A percentile compares a stretch with the other conserved stretches of the same genome.
Evolutionary conservation across 441 rosid genomes (phyloP).

Genomic region (Daphne laureola): DNA sequence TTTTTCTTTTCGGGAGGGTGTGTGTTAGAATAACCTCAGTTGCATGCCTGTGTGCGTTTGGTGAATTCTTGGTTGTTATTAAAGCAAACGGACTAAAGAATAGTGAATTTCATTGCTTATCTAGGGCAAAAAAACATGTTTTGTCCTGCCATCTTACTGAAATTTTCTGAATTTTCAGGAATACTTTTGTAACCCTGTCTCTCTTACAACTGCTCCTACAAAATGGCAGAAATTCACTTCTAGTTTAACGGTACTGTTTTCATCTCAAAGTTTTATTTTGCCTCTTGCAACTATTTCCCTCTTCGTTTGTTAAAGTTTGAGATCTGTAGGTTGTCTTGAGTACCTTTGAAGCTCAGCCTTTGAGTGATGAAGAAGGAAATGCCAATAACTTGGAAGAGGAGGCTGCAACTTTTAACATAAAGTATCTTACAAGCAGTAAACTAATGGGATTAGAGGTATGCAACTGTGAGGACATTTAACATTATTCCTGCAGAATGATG

Average conservation of each 20-base stretch:
- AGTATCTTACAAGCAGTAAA: slow-evolving; percentile 96
- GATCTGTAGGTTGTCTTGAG: slow-evolving; percentile 69
- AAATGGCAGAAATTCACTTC: slow-evolving; percentile 95
- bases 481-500: neutral
- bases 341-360: slow-evolving; percentile 94
- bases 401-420: slow-evolving; percentile 84
- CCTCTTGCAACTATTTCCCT: neutral
- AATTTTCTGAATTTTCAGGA: slow-evolving; percentile 51
- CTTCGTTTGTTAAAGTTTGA: slow-evolving; percentile 15
- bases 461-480: slow-evolving; percentile 12
- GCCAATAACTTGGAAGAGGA: slow-evolving; percentile 92
- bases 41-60: no score
- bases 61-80: no score
- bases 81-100: no score
- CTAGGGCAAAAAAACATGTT: no score
- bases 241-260: slow-evolving; percentile 56
- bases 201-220: slow-evolving; percentile 49
- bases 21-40: no score
- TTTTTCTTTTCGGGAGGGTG: no score
- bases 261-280: slow-evolving; percentile 1
- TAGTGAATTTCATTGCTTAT: no score
- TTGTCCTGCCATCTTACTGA: neutral
- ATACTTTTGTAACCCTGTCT: slow-evolving; percentile 81
- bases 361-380: slow-evolving; percentile 95
- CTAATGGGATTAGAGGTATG: slow-evolving; percentile 94